Evolutionary conservation across 768 basidiomycete species (phyloP), one percentile per base, ranked within the genome.

Genomic region (Russula virescens): DNA sequence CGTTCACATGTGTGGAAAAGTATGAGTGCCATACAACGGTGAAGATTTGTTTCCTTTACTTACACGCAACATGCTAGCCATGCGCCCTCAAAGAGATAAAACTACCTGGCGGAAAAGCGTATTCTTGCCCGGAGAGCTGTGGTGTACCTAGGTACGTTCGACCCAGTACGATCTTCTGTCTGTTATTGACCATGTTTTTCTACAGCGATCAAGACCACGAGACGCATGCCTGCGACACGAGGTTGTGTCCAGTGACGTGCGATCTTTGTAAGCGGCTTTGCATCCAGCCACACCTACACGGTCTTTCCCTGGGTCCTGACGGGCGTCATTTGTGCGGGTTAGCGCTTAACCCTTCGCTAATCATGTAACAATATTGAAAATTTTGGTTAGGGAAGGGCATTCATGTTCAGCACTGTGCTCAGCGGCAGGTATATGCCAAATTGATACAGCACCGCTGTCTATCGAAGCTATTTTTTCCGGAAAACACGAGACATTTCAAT

Each of bases 401-500:
- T 58, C 75, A 19, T 86, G 84, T 63, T 53, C 67, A 16, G 69
- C 74, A 0, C 43, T 73, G 3, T 87, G 85, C 61, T 64, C 72
- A 19, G 73, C 77, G 0, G 66, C 69, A 0, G 85, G 86, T 3
- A 81, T 80, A 21, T 87, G 85, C 59, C 76, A 84, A 50, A 85
- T 86, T 16, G 79, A 85, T 55, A 83, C 80, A 0, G 74, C 78
- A 0, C 85, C 85, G 0, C 79, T 81, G 56, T 81, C 83, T 0
- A 78, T 87, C 38, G 81, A 85, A 66, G 82, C 83, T 6, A 85
- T 83, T 0, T 87, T 86, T 65, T 80, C 78, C 0, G 86, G 85
- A 0, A 74, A 71, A 61, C 81, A 85, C 53, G 82, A 84, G 62
- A 83, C 79, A 0, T 87, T 85, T 66, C 79, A 82, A 67, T 87